These are phyloP conservation scores for Aspergillus sp. DNA, from an alignment of 2,329 filamentous ascomycete species.

Conservation along the genomic window DNA sequence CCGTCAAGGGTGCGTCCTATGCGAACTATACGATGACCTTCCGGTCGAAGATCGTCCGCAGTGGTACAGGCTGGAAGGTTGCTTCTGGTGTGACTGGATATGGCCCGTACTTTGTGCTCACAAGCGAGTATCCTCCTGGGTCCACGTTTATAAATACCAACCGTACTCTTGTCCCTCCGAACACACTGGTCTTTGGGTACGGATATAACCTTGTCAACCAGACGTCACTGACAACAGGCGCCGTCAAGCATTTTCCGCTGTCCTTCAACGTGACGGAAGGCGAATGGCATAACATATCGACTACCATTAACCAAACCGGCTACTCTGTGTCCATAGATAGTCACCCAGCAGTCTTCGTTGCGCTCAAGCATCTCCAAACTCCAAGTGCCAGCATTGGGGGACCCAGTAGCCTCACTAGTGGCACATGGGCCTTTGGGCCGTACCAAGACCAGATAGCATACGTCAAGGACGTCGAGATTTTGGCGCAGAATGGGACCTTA, in stretches of 20 bases:
- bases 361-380: neutral
- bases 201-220: slow-evolving; percentile 7
- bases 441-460: slow-evolving; percentile 14
- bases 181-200: slow-evolving; percentile 4
- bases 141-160: slow-evolving; percentile 5
- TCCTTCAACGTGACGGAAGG: slow-evolving; percentile 4
- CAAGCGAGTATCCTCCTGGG: slow-evolving; percentile 4
- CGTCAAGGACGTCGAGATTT: slow-evolving; percentile 8
- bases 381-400: neutral
- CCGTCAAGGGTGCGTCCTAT: slow-evolving; percentile 5
- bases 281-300: slow-evolving; percentile 12
- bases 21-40: slow-evolving; percentile 11
- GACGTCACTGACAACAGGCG: slow-evolving; percentile 2
- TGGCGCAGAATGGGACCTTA: slow-evolving; percentile 9
- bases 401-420: neutral
- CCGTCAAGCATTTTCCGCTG: neutral
- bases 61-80: slow-evolving; percentile 12
- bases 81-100: slow-evolving; percentile 8
- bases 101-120: slow-evolving; percentile 12
- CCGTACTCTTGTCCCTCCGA: slow-evolving; percentile 2
- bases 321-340: slow-evolving; percentile 3
- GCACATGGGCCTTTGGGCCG: slow-evolving; percentile 11
- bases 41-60: slow-evolving; percentile 8
- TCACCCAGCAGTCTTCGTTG: neutral
- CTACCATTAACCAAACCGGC: slow-evolving; percentile 7